Evolutionary conservation across 1,139 yeast genomes (phyloP).

Genomic region (Hanseniaspora uvarum): DNA sequence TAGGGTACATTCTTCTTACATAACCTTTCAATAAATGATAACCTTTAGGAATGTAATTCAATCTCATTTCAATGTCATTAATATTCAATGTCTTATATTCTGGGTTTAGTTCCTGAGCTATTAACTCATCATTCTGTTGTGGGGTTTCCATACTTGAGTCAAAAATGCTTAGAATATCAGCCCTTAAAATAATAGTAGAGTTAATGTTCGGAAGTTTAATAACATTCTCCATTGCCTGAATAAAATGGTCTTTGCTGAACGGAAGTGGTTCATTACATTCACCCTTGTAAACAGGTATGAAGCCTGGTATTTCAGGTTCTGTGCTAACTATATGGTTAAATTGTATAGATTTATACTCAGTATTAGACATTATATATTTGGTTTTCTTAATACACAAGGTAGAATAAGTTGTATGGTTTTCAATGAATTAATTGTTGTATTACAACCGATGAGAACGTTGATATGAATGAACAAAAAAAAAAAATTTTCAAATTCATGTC

Average conservation of each 20-base stretch:
- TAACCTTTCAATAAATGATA: constrained; percentile 35
- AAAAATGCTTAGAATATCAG: constrained; percentile 63
- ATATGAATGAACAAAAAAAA: not conserved
- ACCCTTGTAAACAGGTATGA: constrained; percentile 8
- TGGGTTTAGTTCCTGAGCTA: not conserved
- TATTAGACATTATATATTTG: not conserved
- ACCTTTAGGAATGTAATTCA: constrained; percentile 17
- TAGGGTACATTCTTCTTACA: constrained; percentile 72
- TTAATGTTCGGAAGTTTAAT: constrained; percentile 82
- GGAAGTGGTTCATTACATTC: constrained; percentile 7
- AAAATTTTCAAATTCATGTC: no score
- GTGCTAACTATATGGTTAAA: constrained; percentile 1
- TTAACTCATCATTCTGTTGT: not conserved
- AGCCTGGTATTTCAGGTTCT: not conserved
- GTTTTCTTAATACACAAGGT: not conserved
- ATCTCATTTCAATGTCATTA: constrained; percentile 17
- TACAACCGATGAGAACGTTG: not conserved
- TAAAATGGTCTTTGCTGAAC: constrained; percentile 46
- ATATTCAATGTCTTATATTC: constrained; percentile 3
- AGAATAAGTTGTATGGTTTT: not conserved
- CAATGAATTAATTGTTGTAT: not conserved
- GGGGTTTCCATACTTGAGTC: constrained; percentile 30
- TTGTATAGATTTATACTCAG: constrained; percentile 5
- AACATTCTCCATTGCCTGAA: constrained; percentile 67
- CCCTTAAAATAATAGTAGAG: constrained; percentile 80